Percentiles rank a stretch among this genome's conserved stretches.
These are phyloP conservation scores for Xylariaceae sp. DNA, from an alignment of 2,329 filamentous ascomycete species.

Conservation along the genomic window DNA sequence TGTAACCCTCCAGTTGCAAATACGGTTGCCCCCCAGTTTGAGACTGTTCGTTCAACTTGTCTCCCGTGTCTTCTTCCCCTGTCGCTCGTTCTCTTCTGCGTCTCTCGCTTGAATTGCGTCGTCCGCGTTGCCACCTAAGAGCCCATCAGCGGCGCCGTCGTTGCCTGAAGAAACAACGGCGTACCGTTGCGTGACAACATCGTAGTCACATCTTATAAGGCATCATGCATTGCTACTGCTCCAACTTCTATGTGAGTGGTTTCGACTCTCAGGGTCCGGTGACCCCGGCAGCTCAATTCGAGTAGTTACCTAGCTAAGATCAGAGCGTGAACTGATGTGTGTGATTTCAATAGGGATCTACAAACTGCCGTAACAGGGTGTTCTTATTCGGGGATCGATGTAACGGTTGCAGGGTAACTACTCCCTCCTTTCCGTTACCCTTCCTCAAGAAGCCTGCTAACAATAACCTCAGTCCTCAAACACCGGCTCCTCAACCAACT, in stretches of 20 bases:
- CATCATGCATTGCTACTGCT: slow-evolving; percentile 29
- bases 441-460: background rate
- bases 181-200: background rate
- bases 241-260: slow-evolving; percentile 29
- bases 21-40: background rate
- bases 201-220: background rate
- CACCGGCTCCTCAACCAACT: slow-evolving; percentile 12
- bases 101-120: background rate
- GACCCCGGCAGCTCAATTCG: too few species aligned
- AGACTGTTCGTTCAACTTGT: background rate
- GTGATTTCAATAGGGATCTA: slow-evolving; percentile 21
- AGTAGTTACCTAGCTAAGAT: too few species aligned
- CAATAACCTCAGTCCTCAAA: background rate
- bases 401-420: slow-evolving; percentile 26
- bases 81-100: background rate
- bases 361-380: slow-evolving; percentile 31
- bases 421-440: background rate
- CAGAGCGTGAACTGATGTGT: background rate
- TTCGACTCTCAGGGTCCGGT: too few species aligned
- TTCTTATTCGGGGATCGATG: slow-evolving; percentile 29
- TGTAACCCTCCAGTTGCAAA: background rate
- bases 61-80: background rate
- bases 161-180: background rate
- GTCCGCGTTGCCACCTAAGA: background rate
- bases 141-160: background rate